Evolutionary conservation across 257 asterid genomes (phyloP).

Genomic region (Hygrophila difformis): DNA sequence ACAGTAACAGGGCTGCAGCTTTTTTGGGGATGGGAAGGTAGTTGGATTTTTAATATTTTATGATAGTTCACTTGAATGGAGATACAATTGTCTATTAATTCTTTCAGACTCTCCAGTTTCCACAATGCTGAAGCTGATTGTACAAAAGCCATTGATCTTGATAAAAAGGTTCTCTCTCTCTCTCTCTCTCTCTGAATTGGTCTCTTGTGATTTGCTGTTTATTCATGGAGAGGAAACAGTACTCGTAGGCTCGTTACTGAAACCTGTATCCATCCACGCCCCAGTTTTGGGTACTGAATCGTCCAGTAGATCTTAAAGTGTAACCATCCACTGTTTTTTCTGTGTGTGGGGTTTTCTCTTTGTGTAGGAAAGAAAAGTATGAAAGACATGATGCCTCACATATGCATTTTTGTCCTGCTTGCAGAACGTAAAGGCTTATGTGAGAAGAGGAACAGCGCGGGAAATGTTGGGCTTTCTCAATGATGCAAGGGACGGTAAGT

Average conservation of each 20-base stretch:
- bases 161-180: slow-evolving; percentile 61
- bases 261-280: too few species aligned
- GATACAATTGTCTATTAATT: not conserved
- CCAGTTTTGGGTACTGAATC: too few species aligned
- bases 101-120: slow-evolving; percentile 35
- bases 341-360: not conserved
- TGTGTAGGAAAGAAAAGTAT: too few species aligned
- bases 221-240: too few species aligned
- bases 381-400: not conserved
- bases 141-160: slow-evolving; percentile 80
- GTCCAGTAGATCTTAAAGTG: too few species aligned
- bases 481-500: slow-evolving; percentile 80
- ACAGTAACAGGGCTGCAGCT: slow-evolving; percentile 91
- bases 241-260: too few species aligned
- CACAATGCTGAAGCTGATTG: slow-evolving; percentile 84
- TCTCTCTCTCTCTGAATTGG: slow-evolving; percentile 6
- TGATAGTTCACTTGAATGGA: slow-evolving; percentile 5
- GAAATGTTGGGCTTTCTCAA: slow-evolving; percentile 77
- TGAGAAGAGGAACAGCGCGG: slow-evolving; percentile 88
- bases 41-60: slow-evolving; percentile 7
- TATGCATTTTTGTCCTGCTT: slow-evolving; percentile 16
- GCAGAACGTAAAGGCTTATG: slow-evolving; percentile 85
- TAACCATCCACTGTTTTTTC: too few species aligned
- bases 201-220: too few species aligned
- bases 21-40: slow-evolving; percentile 77